Percentiles rank a stretch among this genome's conserved stretches.
phyloP scores from a whole-genome alignment of 1,284 basidiomycete species.

The Cryptococcus jaspeensis region DNA sequence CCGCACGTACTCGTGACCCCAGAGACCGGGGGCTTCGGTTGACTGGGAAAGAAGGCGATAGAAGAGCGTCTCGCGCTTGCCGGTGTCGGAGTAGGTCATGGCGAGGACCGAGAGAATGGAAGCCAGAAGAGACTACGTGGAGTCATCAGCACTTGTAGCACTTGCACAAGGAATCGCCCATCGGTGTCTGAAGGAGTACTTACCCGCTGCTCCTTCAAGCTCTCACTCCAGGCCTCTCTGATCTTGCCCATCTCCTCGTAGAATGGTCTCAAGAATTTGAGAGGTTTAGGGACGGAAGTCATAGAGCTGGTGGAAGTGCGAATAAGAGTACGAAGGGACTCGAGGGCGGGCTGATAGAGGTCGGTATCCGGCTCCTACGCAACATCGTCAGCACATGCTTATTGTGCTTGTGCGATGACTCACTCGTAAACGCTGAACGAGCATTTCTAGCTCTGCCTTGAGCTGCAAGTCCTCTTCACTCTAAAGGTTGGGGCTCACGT shows the following conservation, averaged over 20 bases:
- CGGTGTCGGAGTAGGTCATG: conserved; percentile 99
- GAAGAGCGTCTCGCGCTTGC: conserved; percentile 88
- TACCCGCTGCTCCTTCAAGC: conserved; percentile 73
- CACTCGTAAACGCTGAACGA: conserved; percentile 90
- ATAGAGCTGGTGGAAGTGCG: conserved; percentile 97
- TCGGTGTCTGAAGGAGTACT: conserved; percentile 15
- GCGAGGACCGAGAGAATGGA: conserved; percentile 98
- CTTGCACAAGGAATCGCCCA: background rate
- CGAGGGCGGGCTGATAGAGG: conserved; percentile 86
- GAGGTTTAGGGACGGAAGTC: conserved; percentile 99
- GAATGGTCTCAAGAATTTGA: conserved; percentile 96
- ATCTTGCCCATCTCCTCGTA: conserved; percentile 83
- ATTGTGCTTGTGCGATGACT: conserved; percentile 16
- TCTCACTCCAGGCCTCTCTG: conserved; percentile 70
- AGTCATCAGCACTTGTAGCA: background rate
- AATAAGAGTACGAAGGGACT: conserved; percentile 90
- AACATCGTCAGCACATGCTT: conserved; percentile 9
- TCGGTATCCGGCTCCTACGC: conserved; percentile 78
- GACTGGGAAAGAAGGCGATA: conserved; percentile 84
- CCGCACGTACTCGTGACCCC: conserved; percentile 99
- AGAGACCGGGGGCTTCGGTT: conserved; percentile 83
- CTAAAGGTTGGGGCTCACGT: conserved; percentile 53
- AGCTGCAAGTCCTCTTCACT: conserved; percentile 95
- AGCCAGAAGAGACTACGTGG: conserved; percentile 81
- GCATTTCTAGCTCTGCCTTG: conserved; percentile 95